Evolutionary conservation across 2,329 filamentous ascomycete genomes (phyloP), one percentile per base, ranked within the genome.

Genomic region (Microsporum canis): DNA sequence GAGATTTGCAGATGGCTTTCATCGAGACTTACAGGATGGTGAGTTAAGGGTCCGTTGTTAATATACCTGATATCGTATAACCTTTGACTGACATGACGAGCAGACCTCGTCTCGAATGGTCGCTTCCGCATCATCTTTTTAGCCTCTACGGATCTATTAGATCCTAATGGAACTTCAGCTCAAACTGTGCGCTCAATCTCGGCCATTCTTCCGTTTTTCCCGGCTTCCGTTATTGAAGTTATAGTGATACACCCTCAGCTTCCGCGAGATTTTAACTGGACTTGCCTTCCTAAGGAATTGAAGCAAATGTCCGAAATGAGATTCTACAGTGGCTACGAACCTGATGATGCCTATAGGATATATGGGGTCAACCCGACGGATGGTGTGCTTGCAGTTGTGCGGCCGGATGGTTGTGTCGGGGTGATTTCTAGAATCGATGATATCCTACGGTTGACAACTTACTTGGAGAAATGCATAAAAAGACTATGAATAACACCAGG

Each of bases 351-450:
- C 0, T 75, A 75, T 59, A 63, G 62, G 3, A 68, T 67, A 5
- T 76, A 72, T 57, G 74, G 74, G 0, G 72, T 76, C 5, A 59
- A 70, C 57, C 57, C 65, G 1, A 47, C 62, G 3, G 56, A 67
- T 14, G 73, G 73, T 5, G 72, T 68, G 2, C 36, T 75, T 36
- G 69, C 71, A 17, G 68, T 74, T 14, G 65, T 76, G 5, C 69
- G 74, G 23, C 74, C 74, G 0, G 74, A 76, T 67, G 73, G 73
- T 10, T 75, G 74, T 65, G 63, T 75, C 58, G 73, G 73, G 17
- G 60, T 59, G 4, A 43, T 63, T 53, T 68, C 68, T 1, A 66
- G 63, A 5, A 63, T 73, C 62, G 61, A 63, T 12, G 71, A 72
- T n/a, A 31, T 70, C 3, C 47, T 61, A 12, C 63, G 64, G 12